Percentiles rank a stretch among this genome's conserved stretches.
Conservation (phyloP, 108 stramenopile species). For the Stephanodiscus minutulus region DNA sequence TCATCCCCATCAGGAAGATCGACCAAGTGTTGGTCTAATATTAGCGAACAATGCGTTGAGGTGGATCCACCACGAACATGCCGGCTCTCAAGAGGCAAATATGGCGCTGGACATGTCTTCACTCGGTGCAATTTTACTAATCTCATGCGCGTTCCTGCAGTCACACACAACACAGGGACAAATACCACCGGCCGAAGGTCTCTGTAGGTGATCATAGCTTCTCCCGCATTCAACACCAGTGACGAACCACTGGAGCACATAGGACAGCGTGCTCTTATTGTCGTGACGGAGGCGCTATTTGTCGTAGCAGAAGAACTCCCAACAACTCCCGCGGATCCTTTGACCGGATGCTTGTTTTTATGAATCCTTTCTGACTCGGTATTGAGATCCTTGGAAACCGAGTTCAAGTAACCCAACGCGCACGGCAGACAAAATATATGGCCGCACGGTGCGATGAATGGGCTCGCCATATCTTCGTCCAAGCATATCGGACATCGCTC, state of each 20-base stretch:
- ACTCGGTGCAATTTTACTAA: slow-evolving; percentile 70
- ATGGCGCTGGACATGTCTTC: slow-evolving; percentile 60
- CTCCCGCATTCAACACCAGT: slow-evolving; percentile 28
- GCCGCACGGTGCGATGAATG: slow-evolving; percentile 79
- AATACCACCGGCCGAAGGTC: slow-evolving; percentile 70
- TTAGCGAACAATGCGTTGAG: background rate
- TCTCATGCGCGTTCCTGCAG: slow-evolving; percentile 38
- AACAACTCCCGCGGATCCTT: slow-evolving; percentile 10
- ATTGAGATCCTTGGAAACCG: slow-evolving; percentile 41
- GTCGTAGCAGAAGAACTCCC: slow-evolving; percentile 9
- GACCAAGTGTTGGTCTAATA: slow-evolving; percentile 6
- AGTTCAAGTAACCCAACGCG: slow-evolving; percentile 65
- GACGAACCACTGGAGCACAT: slow-evolving; percentile 41
- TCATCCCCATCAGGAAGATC: slow-evolving; percentile 43
- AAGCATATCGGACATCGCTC: slow-evolving; percentile 80
- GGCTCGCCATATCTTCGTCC: slow-evolving; percentile 53
- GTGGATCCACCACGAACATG: slow-evolving; percentile 5
- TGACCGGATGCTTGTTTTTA: slow-evolving; percentile 17
- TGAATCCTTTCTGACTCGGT: slow-evolving; percentile 22
- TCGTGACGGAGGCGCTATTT: slow-evolving; percentile 28
- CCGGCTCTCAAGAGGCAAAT: slow-evolving; percentile 50
- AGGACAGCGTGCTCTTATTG: slow-evolving; percentile 36
- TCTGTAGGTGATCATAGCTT: slow-evolving; percentile 44
- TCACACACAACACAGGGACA: slow-evolving; percentile 34
- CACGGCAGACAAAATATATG: slow-evolving; percentile 79